These are phyloP conservation scores for Xerocomellus chrysenteron DNA, from an alignment of 768 basidiomycete genomes.

Conservation along the genomic window DNA sequence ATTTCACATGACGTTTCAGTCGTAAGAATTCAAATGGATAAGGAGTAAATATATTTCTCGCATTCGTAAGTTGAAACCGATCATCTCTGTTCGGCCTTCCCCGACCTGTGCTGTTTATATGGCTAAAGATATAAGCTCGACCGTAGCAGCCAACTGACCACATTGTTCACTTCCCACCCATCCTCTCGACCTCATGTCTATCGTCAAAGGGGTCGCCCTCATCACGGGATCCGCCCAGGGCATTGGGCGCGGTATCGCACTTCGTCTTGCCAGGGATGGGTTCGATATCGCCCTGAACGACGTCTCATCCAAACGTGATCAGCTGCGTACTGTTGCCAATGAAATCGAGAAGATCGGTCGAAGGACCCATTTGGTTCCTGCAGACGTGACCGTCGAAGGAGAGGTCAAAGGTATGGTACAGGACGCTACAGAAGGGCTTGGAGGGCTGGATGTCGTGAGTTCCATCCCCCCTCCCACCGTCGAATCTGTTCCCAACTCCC, in stretches of 20 bases:
- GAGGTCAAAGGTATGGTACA: constrained; percentile 10
- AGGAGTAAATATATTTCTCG: no score
- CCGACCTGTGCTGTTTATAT: no score
- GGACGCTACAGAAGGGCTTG: neutral
- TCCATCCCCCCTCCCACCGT: no score
- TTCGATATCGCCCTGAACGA: constrained; percentile 33
- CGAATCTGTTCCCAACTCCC: no score
- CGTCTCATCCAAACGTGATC: constrained; percentile 14
- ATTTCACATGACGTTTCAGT: no score
- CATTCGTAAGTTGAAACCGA: no score
- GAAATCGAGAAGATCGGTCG: constrained; percentile 10
- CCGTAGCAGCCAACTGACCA: no score
- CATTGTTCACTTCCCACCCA: neutral
- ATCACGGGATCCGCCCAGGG: constrained; percentile 33
- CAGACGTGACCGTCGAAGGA: constrained; percentile 8
- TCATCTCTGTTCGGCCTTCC: no score
- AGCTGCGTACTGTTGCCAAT: constrained; percentile 10
- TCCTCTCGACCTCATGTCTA: constrained; percentile 11
- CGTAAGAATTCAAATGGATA: no score
- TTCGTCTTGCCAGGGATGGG: constrained; percentile 21
- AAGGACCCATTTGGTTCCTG: constrained; percentile 14
- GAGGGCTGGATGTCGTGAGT: constrained; percentile 9
- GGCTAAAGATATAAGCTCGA: no score
- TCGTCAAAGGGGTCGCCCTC: constrained; percentile 30
- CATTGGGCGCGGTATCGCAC: constrained; percentile 24